Conservation (phyloP, 306 rosid genomes). For the Luffa acutangula region DNA sequence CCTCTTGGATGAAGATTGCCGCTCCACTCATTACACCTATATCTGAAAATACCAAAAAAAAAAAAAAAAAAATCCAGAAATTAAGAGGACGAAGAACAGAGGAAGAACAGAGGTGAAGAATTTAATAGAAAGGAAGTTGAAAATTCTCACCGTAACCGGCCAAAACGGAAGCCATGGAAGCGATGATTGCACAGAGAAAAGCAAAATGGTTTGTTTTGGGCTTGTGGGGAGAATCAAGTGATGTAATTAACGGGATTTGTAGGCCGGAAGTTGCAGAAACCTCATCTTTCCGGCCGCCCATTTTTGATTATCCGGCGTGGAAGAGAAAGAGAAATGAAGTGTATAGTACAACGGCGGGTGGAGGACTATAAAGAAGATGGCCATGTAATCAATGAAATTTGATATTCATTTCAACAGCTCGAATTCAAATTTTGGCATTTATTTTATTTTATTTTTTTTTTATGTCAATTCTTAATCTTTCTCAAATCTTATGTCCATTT, state of each 20-base stretch:
- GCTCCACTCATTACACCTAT: constrained; percentile 98
- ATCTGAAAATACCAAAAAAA: constrained; percentile 26
- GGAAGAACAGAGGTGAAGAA: too few species aligned
- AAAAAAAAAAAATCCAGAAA: neutral
- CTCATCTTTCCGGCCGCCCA: constrained; percentile 25
- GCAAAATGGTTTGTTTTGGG: constrained; percentile 50
- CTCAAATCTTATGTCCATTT: too few species aligned
- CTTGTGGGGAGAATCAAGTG: constrained; percentile 20
- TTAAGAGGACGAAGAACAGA: neutral
- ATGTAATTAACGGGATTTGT: constrained; percentile 17
- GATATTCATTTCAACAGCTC: too few species aligned
- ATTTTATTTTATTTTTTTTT: too few species aligned
- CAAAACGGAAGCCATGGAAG: neutral
- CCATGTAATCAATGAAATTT: too few species aligned
- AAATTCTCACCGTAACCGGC: constrained; percentile 2
- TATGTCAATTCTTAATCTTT: too few species aligned
- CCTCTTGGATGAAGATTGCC: constrained; percentile 30
- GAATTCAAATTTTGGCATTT: too few species aligned
- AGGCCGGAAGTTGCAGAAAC: constrained; percentile 16
- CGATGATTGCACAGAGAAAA: constrained; percentile 39
- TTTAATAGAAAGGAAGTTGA: too few species aligned
- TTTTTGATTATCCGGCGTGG: neutral
- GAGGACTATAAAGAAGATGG: too few species aligned
- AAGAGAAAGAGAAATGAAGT: too few species aligned
- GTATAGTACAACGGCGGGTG: too few species aligned